phyloP scores from a whole-genome alignment of 306 rosid genomes.

The Rosa rugosa region DNA sequence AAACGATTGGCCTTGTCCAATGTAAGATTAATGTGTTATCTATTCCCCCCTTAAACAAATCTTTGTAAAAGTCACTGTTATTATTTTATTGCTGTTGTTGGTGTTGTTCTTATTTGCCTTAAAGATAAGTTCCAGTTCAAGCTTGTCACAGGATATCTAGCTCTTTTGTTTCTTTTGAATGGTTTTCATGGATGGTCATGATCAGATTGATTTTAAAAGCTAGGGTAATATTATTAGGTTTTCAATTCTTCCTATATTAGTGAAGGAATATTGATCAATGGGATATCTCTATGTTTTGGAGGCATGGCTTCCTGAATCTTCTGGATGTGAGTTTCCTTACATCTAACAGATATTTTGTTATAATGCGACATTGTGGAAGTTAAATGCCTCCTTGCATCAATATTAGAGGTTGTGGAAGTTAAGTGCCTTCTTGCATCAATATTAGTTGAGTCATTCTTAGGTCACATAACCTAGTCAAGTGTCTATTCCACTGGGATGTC shows the following conservation, averaged over 20 bases:
- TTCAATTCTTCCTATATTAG: neutral
- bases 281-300: neutral
- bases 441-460: neutral
- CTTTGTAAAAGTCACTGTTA: neutral
- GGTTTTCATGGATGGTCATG: neutral
- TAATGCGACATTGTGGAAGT: neutral
- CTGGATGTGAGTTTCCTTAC: neutral
- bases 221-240: neutral
- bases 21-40: slow-evolving; percentile 43
- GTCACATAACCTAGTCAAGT: neutral
- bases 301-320: neutral
- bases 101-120: neutral
- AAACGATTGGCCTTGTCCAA: slow-evolving; percentile 98
- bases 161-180: neutral
- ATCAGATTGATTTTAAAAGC: neutral
- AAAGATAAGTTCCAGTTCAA: slow-evolving; percentile 8
- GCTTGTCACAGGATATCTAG: neutral
- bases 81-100: neutral
- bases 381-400: slow-evolving; percentile 1
- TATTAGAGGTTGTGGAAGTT: neutral
- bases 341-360: neutral
- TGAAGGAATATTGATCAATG: neutral
- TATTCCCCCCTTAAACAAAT: neutral
- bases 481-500: neutral
- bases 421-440: neutral